Evolutionary conservation across 768 basidiomycete genomes (phyloP), one percentile per base, ranked within the genome.

Genomic region (Strobilomyces echinocephalus): DNA sequence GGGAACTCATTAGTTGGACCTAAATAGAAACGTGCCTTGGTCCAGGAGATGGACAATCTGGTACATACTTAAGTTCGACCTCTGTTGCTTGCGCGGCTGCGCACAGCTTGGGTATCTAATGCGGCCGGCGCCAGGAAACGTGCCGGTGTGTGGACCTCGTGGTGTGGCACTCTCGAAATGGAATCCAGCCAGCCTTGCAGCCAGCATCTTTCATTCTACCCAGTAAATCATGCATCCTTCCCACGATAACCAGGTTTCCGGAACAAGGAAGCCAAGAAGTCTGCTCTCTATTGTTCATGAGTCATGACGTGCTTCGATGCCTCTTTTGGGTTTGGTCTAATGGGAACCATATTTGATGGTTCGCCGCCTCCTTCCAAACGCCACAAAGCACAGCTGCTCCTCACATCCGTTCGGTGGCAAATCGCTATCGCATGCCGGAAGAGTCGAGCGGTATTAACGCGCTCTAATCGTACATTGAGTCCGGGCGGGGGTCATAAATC

Each of bases 381-480:
- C 63, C 63, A 64, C 63, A 64, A 66, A 66, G 63, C 47, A 52
- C 54, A 34, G 55, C 61, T 55, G 58, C 61, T 53, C 46, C 21
- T 31, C n/a, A 39, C 33, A 28, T 21, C 36, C 11, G 28, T 26
- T 52, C 33, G 31, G 24, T 10, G 30, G 35, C 16, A 48, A 15
- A 52, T 51, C 49, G 53, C 43, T 38, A 33, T 46, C 8, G 16
- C 18, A 24, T 20, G 38, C 34, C 31, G 18, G 18, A n/a, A 20
- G 24, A 30, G 24, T 15, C 39, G 31, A 38, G 24, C 34, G 16
- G 16, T 16, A 24, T 24, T 4, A 30, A 45, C 49, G 44, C 36
- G 24, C 10, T 38, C 21, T 21, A 50, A 46, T 50, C 36, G 50
- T 21, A 50, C 26, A 14, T n/a, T 6, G 2, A 14, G 47, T 21